These are phyloP conservation scores for Brassica incana DNA, from an alignment of 345 rosid genomes.

Conservation along the genomic window DNA sequence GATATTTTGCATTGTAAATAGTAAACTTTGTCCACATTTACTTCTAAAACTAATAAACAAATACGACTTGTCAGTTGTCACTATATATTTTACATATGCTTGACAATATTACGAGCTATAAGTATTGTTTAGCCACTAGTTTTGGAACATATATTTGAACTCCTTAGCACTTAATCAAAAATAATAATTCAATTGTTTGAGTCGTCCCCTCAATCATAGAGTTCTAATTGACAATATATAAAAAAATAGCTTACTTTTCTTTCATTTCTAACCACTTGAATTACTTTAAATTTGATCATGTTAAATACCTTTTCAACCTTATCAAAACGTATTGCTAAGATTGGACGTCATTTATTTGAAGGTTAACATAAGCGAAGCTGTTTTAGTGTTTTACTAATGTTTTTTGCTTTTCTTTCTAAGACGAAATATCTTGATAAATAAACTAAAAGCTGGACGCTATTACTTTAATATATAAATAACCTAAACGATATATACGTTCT, in stretches of 20 bases:
- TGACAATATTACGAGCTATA: neutral
- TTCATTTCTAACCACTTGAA: neutral
- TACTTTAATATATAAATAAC: neutral
- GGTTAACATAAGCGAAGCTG: neutral
- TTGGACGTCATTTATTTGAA: neutral
- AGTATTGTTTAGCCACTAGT: neutral
- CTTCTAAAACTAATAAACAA: neutral
- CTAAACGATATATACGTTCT: neutral
- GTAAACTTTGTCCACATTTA: conserved; percentile 16
- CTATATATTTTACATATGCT: neutral
- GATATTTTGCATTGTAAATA: neutral
- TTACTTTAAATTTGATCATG: neutral
- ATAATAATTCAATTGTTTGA: neutral
- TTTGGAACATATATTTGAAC: neutral
- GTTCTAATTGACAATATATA: neutral
- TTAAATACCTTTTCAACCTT: neutral
- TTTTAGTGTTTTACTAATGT: neutral
- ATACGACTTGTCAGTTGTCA: neutral
- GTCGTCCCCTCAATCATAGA: conserved; percentile 16
- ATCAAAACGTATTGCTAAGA: neutral
- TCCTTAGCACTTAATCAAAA: neutral
- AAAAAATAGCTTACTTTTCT: neutral
- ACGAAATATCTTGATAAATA: neutral
- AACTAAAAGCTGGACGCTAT: neutral
- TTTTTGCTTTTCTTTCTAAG: neutral